phyloP scores from a whole-genome alignment of 345 rosid species.

The Euclidium syriacum region DNA sequence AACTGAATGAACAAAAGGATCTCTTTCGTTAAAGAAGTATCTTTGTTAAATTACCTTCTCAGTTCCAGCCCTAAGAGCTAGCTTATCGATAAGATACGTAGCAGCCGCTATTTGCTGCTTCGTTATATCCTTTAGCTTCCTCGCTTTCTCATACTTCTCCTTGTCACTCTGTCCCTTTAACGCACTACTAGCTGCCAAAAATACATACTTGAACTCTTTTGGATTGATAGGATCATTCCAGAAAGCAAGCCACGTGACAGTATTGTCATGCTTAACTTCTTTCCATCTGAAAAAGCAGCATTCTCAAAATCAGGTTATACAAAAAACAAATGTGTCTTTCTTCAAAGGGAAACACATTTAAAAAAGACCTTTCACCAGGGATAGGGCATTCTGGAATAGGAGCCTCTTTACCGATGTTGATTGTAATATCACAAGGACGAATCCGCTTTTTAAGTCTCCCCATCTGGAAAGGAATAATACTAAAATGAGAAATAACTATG shows the following conservation, averaged over 20 bases:
- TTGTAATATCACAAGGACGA: conserved; percentile 80
- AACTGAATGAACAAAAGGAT: too few relatives aligned
- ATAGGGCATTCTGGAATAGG: conserved; percentile 94
- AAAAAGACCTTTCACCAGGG: conserved; percentile 79
- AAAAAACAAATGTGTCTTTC: background rate
- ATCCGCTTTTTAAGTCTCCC: conserved; percentile 93
- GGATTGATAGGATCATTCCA: conserved; percentile 97
- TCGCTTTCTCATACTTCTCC: conserved; percentile 97
- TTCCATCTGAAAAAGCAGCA: conserved; percentile 73
- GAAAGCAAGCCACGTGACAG: conserved; percentile 98
- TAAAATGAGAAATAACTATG: background rate
- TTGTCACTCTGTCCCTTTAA: conserved; percentile 97
- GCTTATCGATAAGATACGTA: conserved; percentile 91
- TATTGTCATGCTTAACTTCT: conserved; percentile 91
- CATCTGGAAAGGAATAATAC: conserved; percentile 54
- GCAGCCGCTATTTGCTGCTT: conserved; percentile 93
- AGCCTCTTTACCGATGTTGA: conserved; percentile 84
- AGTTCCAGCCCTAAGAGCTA: conserved; percentile 99
- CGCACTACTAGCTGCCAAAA: conserved; percentile 95
- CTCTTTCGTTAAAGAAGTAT: too few relatives aligned
- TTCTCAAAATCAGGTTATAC: conserved; percentile 29
- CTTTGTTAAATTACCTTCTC: conserved; percentile 87
- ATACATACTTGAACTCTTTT: conserved; percentile 90
- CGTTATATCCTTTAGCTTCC: conserved; percentile 72
- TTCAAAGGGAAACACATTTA: conserved; percentile 5